phyloP scores from a whole-genome alignment of 1,284 basidiomycete genomes.

The Apiotrichum laibachii region DNA sequence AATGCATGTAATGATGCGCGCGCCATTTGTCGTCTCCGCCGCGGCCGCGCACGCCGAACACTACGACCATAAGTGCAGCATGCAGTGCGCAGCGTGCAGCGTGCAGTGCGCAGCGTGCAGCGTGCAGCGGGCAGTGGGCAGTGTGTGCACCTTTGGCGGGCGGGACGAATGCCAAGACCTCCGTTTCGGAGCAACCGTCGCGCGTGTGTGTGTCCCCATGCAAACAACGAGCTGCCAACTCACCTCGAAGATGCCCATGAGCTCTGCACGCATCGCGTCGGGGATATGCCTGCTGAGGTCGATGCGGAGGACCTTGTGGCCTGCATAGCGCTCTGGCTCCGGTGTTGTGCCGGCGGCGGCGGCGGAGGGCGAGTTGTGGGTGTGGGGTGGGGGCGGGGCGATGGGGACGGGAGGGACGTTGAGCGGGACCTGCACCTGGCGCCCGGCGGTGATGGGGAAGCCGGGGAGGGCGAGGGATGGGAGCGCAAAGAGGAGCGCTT shows the following conservation, averaged over 20 bases:
- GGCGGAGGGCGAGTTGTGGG: too few relatives aligned
- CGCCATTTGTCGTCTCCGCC: too few relatives aligned
- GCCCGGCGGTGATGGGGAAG: not conserved
- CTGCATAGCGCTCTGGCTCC: conserved; percentile 26
- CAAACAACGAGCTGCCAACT: not conserved
- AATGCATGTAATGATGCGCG: too few relatives aligned
- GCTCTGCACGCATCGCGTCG: conserved; percentile 10
- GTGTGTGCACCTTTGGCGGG: not conserved
- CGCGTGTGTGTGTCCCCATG: not conserved
- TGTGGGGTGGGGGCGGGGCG: not conserved
- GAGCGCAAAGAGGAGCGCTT: not conserved
- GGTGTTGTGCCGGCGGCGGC: not conserved
- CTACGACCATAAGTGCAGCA: too few relatives aligned
- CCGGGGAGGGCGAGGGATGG: not conserved
- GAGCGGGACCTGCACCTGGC: not conserved
- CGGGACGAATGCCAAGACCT: not conserved
- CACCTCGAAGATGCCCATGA: conserved; percentile 29
- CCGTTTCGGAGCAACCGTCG: not conserved
- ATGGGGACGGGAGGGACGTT: not conserved
- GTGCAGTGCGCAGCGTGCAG: too few relatives aligned
- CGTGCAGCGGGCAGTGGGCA: not conserved
- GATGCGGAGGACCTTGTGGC: conserved; percentile 38
- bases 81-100: too few relatives aligned
- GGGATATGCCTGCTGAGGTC: conserved; percentile 17
- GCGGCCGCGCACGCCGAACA: too few relatives aligned